These are phyloP conservation scores for Penstemon newberryi DNA, from an alignment of 257 asterid genomes.

Conservation along the genomic window DNA sequence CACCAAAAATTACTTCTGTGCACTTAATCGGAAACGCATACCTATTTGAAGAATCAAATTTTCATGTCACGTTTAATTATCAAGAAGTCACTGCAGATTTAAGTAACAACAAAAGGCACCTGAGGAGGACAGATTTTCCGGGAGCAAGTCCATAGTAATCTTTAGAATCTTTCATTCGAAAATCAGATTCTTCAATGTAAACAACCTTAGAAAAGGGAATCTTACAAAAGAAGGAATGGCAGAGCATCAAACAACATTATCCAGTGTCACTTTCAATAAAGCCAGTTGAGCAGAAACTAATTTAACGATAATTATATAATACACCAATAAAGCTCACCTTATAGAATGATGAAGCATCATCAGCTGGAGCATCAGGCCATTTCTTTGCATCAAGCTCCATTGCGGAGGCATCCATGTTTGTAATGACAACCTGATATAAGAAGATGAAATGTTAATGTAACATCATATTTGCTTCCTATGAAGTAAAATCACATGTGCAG, in stretches of 20 bases:
- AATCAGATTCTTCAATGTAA: conserved; percentile 79
- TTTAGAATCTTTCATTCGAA: conserved; percentile 83
- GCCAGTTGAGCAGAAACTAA: not conserved
- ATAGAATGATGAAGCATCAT: conserved; percentile 61
- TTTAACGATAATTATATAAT: not conserved
- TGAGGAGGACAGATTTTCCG: conserved; percentile 83
- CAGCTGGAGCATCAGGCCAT: conserved; percentile 89
- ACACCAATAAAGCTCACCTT: conserved; percentile 45
- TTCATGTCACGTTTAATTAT: conserved; percentile 8
- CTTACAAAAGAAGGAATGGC: conserved; percentile 35
- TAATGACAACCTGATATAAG: conserved; percentile 67
- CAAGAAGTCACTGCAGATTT: not conserved
- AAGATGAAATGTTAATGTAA: not conserved
- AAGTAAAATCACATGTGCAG: no score
- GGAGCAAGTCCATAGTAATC: conserved; percentile 99
- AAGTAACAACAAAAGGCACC: conserved; percentile 40
- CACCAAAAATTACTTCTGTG: conserved; percentile 64
- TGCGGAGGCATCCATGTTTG: conserved; percentile 63
- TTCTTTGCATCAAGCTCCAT: conserved; percentile 84
- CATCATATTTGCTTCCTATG: no score
- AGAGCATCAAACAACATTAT: conserved; percentile 19
- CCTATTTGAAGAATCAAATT: conserved; percentile 40
- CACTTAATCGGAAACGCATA: conserved; percentile 92
- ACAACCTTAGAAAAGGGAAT: conserved; percentile 88
- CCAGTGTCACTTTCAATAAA: conserved; percentile 4